Base-by-base conservation (phyloP, 2,329 filamentous ascomycete genomes). In the Rhytidhysteron rufulum region DNA sequence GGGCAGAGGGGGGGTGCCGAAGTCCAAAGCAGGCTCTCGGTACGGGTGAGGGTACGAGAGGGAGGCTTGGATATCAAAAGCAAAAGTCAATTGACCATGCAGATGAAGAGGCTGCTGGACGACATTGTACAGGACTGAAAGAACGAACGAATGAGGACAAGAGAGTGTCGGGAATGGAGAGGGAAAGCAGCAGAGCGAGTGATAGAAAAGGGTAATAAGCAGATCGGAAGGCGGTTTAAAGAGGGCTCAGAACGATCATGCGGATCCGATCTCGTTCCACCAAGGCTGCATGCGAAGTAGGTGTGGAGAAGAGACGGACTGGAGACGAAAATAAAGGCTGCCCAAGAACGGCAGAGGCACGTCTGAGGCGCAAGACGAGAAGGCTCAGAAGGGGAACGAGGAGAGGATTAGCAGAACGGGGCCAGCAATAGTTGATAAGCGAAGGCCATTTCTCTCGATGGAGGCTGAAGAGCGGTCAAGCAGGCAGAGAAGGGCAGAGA, bases 121-220 rank as follows among this genome's bases (percentile, higher is more conserved):
- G 24, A 27, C 24, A 27, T 27, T 27, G 24, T 13, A 27, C 24
- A 8, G 24, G 8, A 13, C 13, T 27, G 24, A 27, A 33, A 18
- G 18, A 33, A 33, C n/a, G 18, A 18, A 18, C 30, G n/a, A n/a
- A n/a, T n/a, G n/a, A n/a, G n/a, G n/a, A n/a, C n/a, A n/a, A n/a
- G 30, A 8, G 31, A 5, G 19, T 13, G 31, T 18, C 31, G 19
- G 15, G 17, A 5, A 18, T 3, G 11, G 17, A 4, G 31, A 15
- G 15, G 6, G 31, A 10, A 15, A 10, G 5, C 31, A 21, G 19
- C 8, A 35, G 40, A 13, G 41, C 18, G 35, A 20, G 39, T 30
- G 45, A 47, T 51, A 46, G 49, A 48, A 53, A 55, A 50, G 58
- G 57, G 57, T 58, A 55, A 60, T 58, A 31, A 51, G 52, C 53